These are phyloP conservation scores for Quercus bicolor DNA, from an alignment of 306 rosid species.

Conservation along the genomic window DNA sequence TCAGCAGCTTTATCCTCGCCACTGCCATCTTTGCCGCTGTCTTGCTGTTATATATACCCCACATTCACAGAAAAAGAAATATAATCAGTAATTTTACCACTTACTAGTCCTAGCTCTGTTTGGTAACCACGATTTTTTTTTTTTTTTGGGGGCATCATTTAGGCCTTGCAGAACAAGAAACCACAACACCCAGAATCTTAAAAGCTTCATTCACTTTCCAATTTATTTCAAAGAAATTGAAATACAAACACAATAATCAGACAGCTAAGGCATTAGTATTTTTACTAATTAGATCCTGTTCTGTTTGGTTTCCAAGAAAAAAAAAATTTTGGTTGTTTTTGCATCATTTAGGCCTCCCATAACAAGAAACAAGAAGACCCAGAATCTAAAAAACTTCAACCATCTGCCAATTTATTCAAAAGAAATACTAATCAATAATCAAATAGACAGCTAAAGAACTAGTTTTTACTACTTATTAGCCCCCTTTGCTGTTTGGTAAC, in stretches of 20 bases:
- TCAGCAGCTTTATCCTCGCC: slow-evolving; percentile 90
- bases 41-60: slow-evolving; percentile 46
- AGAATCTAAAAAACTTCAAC: background rate
- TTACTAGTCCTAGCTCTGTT: background rate
- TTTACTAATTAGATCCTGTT: background rate
- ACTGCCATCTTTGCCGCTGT: slow-evolving; percentile 99
- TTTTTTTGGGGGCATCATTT: background rate
- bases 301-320: background rate
- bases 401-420: no score
- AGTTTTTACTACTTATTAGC: no score
- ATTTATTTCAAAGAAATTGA: no score
- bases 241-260: no score
- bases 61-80: background rate
- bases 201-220: no score
- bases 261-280: no score
- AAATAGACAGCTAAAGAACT: no score
- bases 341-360: background rate
- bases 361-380: no score
- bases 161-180: background rate
- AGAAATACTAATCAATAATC: no score
- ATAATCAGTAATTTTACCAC: background rate
- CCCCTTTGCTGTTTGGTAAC: no score
- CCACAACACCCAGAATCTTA: background rate
- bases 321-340: background rate
- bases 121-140: background rate